These are phyloP conservation scores for Volvariella volvacea DNA, from an alignment of 1,284 basidiomycete species.

Conservation along the genomic window DNA sequence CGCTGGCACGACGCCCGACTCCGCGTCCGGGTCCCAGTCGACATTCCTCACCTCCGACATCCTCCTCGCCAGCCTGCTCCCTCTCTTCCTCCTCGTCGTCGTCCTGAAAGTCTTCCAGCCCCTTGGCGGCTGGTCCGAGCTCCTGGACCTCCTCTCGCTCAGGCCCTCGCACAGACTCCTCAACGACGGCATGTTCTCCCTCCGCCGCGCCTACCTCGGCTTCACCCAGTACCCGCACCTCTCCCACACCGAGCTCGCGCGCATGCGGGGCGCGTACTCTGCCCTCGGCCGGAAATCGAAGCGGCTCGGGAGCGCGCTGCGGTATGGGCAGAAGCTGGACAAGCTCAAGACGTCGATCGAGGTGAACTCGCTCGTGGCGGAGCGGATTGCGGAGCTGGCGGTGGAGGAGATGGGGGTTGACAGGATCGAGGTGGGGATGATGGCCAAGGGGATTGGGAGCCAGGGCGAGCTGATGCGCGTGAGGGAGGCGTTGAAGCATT, in stretches of 20 bases:
- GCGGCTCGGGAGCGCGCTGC: constrained; percentile 42
- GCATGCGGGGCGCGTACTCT: constrained; percentile 30
- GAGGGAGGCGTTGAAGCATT: constrained; percentile 56
- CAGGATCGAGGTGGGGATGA: constrained; percentile 12
- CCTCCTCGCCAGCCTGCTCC: constrained; percentile 27
- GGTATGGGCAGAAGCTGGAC: constrained; percentile 47
- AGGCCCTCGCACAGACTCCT: constrained; percentile 9
- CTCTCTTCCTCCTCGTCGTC: constrained; percentile 25
- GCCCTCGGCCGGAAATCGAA: constrained; percentile 33
- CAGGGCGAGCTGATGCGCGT: constrained; percentile 39
- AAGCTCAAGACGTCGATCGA: constrained; percentile 35
- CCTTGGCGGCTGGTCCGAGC: constrained; percentile 16
- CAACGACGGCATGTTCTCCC: constrained; percentile 24
- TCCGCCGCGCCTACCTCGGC: constrained; percentile 28
- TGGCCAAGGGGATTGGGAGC: background rate
- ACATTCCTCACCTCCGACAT: constrained; percentile 20
- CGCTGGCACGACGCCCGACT: too few species aligned
- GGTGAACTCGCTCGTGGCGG: constrained; percentile 39
- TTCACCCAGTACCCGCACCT: constrained; percentile 30
- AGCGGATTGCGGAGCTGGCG: constrained; percentile 41
- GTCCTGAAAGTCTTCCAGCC: constrained; percentile 15
- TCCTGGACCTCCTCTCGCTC: constrained; percentile 15
- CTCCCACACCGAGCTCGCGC: constrained; percentile 26
- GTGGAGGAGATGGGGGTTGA: constrained; percentile 21
- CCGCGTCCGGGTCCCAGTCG: too few species aligned